Conservation (phyloP, 106 monocot genomes). For the Cymbidium sinense region DNA sequence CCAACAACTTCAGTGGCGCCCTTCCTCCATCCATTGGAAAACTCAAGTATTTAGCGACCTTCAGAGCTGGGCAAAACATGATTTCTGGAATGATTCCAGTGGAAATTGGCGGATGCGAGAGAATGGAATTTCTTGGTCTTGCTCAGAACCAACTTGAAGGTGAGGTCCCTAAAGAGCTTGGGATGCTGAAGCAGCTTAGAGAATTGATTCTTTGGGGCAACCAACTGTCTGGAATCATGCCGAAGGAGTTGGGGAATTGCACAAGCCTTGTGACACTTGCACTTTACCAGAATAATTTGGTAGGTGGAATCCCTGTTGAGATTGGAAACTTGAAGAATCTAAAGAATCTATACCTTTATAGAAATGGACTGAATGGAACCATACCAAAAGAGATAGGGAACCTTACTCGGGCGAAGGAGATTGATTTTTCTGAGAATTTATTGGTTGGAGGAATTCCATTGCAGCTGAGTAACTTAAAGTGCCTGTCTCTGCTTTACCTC, state of each 20-base stretch:
- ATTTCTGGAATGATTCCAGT: conserved; percentile 68
- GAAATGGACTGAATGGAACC: conserved; percentile 85
- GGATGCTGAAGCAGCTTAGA: conserved; percentile 39
- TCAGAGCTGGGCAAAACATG: conserved; percentile 70
- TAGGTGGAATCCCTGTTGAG: conserved; percentile 60
- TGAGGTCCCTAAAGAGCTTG: conserved; percentile 59
- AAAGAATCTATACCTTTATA: conserved; percentile 66
- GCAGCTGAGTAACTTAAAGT: conserved; percentile 53
- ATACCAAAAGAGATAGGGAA: conserved; percentile 75
- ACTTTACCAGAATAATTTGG: conserved; percentile 78
- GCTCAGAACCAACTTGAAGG: conserved; percentile 77
- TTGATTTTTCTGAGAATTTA: conserved; percentile 91
- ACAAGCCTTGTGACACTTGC: conserved; percentile 55
- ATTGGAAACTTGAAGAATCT: conserved; percentile 53
- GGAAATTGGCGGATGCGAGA: conserved; percentile 62
- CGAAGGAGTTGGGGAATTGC: conserved; percentile 72
- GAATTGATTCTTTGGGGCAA: conserved; percentile 74
- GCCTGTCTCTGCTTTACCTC: conserved; percentile 56
- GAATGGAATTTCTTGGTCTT: conserved; percentile 60
- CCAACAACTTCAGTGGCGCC: conserved; percentile 67
- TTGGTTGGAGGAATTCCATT: conserved; percentile 64
- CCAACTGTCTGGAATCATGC: conserved; percentile 52
- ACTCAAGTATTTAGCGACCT: conserved; percentile 54
- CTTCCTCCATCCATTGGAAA: conserved; percentile 64
- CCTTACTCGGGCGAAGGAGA: conserved; percentile 43